These are phyloP conservation scores for Prasinococcaceae sp. DNA, from an alignment of 139 green algal genomes.

Conservation along the genomic window DNA sequence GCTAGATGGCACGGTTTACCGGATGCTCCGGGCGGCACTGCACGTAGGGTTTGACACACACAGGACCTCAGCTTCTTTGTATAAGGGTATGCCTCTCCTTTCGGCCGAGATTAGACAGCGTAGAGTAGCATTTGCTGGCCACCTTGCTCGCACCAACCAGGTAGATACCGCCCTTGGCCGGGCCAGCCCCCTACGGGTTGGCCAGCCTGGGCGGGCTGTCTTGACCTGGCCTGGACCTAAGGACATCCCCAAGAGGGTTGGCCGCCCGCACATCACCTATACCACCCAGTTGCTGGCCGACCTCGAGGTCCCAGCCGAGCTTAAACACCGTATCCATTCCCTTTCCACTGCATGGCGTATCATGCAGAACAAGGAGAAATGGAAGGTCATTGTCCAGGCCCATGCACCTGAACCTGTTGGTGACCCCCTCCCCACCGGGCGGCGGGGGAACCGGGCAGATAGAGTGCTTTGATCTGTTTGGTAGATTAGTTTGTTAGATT, in stretches of 20 bases:
- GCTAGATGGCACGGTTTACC: neutral
- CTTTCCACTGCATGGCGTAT: neutral
- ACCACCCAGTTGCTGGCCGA: neutral
- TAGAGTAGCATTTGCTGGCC: neutral
- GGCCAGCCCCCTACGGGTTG: neutral
- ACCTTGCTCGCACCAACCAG: neutral
- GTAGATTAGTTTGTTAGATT: neutral
- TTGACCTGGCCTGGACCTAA: neutral
- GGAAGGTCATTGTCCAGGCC: neutral
- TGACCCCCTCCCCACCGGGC: neutral
- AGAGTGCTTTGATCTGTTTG: neutral
- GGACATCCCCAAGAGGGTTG: neutral
- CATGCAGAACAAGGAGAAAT: neutral
- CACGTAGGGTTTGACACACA: neutral
- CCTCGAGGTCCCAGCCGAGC: neutral
- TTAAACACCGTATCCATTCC: neutral
- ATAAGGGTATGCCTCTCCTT: neutral
- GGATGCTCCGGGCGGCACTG: neutral
- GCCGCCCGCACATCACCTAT: neutral
- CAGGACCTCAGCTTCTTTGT: neutral
- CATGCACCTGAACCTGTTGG: neutral
- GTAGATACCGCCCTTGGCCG: neutral
- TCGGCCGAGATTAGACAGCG: neutral
- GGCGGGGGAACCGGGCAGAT: no score
- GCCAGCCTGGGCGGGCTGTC: neutral